These are phyloP conservation scores for Boletus vermiculosoides DNA, from an alignment of 768 basidiomycete species.

Conservation along the genomic window DNA sequence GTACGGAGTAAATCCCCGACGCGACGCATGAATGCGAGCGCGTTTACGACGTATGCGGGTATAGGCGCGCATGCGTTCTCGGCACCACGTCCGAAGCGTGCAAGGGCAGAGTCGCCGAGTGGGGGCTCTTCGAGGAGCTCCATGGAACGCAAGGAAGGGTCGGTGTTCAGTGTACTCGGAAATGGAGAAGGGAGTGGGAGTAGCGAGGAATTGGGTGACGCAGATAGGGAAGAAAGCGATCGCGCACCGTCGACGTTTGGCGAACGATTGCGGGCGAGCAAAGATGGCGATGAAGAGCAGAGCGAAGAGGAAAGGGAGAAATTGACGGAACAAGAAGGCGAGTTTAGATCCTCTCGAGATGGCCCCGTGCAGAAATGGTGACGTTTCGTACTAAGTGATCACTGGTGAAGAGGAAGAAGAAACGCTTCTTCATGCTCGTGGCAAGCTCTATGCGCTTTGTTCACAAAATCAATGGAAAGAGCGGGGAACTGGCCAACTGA, in stretches of 20 bases:
- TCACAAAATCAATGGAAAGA: constrained; percentile 70
- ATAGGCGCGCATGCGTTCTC: constrained; percentile 43
- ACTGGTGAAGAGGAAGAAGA: constrained; percentile 86
- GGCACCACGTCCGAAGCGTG: constrained; percentile 51
- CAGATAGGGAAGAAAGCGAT: constrained; percentile 31
- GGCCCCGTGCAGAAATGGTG: neutral
- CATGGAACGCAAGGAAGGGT: constrained; percentile 38
- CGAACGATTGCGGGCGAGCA: constrained; percentile 62
- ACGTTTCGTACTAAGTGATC: constrained; percentile 41
- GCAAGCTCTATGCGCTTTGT: constrained; percentile 67
- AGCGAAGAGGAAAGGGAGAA: constrained; percentile 42
- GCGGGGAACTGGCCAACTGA: constrained; percentile 68
- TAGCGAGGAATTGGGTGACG: constrained; percentile 46
- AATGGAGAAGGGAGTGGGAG: constrained; percentile 38
- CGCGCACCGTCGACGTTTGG: constrained; percentile 50
- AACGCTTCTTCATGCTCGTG: constrained; percentile 72
- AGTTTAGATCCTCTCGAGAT: constrained; percentile 18
- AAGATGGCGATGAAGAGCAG: constrained; percentile 55
- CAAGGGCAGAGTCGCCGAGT: constrained; percentile 50
- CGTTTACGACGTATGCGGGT: constrained; percentile 62
- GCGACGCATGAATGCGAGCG: constrained; percentile 45
- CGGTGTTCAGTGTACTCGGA: constrained; percentile 30
- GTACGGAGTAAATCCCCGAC: constrained; percentile 56
- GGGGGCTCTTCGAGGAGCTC: constrained; percentile 44
- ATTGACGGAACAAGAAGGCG: constrained; percentile 70